Conservation (phyloP, 2,329 filamentous ascomycete genomes). For the Botrytis byssoidea region DNA sequence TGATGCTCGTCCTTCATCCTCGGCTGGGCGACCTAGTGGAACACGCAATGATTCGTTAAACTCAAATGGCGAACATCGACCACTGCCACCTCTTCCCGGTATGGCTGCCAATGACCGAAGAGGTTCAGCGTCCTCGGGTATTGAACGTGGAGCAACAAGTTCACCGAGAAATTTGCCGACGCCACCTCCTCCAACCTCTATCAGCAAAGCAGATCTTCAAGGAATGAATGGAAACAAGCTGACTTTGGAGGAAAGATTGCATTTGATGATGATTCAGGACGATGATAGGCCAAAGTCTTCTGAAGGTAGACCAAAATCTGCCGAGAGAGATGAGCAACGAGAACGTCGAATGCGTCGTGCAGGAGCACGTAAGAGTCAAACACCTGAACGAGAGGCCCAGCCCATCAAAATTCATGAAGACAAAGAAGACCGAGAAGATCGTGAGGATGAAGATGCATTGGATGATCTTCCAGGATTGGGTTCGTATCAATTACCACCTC, state of each 20-base stretch:
- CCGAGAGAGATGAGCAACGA: constrained; percentile 50
- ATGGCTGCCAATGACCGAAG: constrained; percentile 46
- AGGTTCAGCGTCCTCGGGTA: constrained; percentile 56
- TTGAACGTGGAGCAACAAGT: constrained; percentile 67
- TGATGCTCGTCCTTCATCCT: constrained; percentile 42
- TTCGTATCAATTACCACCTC: constrained; percentile 65
- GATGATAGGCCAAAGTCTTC: constrained; percentile 52
- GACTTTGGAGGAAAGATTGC: constrained; percentile 80
- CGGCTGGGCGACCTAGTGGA: constrained; percentile 50
- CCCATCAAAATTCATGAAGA: constrained; percentile 49
- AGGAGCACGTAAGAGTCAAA: constrained; percentile 46
- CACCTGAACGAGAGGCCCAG: constrained; percentile 35
- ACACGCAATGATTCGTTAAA: constrained; percentile 69
- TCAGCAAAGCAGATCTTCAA: constrained; percentile 75
- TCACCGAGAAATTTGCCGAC: constrained; percentile 66
- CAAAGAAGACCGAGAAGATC: constrained; percentile 49
- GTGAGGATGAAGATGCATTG: constrained; percentile 58
- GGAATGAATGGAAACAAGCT: constrained; percentile 73
- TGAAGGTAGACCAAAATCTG: constrained; percentile 15
- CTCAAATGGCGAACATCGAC: constrained; percentile 78
- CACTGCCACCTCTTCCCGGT: constrained; percentile 81
- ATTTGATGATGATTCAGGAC: constrained; percentile 83
- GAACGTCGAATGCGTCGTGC: constrained; percentile 68
- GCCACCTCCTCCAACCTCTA: constrained; percentile 64
- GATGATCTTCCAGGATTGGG: constrained; percentile 59